phyloP scores from a whole-genome alignment of 148 eudicot species.

The Diospyros lotus region DNA sequence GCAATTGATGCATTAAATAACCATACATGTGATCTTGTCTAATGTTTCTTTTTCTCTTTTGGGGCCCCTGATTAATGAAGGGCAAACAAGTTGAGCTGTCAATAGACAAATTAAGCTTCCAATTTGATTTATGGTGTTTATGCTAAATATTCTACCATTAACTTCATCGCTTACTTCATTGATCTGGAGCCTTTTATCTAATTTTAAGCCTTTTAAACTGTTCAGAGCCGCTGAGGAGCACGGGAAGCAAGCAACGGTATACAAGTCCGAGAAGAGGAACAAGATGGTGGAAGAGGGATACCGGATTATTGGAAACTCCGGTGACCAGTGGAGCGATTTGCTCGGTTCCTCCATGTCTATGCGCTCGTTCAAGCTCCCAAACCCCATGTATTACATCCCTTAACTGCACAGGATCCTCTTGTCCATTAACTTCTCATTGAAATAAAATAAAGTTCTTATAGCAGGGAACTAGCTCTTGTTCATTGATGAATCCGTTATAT shows the following conservation, averaged over 20 bases:
- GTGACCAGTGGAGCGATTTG: conserved; percentile 96
- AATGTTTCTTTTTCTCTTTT: not conserved
- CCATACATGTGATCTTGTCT: too few species aligned
- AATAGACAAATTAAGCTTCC: not conserved
- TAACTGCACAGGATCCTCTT: conserved; percentile 14
- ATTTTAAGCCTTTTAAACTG: not conserved
- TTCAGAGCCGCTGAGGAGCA: conserved; percentile 60
- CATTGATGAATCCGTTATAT: too few species aligned
- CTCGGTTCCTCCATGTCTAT: conserved; percentile 52
- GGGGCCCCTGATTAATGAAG: not conserved
- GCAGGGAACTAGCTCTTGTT: too few species aligned
- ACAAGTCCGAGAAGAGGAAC: conserved; percentile 74
- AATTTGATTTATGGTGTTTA: not conserved
- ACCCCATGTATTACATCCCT: conserved; percentile 88
- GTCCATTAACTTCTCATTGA: too few species aligned
- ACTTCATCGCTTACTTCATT: not conserved
- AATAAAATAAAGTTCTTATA: too few species aligned
- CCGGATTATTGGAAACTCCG: conserved; percentile 72
- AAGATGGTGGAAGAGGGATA: conserved; percentile 66
- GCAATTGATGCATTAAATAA: too few species aligned
- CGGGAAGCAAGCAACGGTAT: conserved; percentile 52
- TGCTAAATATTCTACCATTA: not conserved
- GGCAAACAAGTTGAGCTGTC: too few species aligned
- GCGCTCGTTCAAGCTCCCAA: conserved; percentile 87
- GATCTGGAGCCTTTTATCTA: not conserved